phyloP scores from a whole-genome alignment of 1,284 basidiomycete species.

The Microbotryum scabiosae region DNA sequence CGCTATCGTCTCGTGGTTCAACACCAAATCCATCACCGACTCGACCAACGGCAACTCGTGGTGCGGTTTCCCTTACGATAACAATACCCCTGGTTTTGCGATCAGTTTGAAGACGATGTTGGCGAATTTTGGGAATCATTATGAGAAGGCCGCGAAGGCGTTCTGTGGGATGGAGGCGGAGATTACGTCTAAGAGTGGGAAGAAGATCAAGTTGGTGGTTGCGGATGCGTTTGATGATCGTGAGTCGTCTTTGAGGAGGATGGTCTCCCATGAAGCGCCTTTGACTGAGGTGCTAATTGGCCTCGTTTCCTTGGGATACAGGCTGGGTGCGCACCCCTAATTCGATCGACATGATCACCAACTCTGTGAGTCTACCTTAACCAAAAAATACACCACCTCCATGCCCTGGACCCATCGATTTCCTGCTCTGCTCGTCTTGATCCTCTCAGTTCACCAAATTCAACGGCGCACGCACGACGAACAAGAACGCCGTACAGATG shows the following conservation, averaged over 20 bases:
- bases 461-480: too few relatives aligned
- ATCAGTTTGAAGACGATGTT: slow-evolving; percentile 8
- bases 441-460: too few relatives aligned
- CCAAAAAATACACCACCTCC: too few relatives aligned
- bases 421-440: too few relatives aligned
- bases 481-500: too few relatives aligned
- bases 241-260: background rate
- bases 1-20: slow-evolving; percentile 24
- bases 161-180: slow-evolving; percentile 24
- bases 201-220: slow-evolving; percentile 3
- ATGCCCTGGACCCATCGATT: too few relatives aligned
- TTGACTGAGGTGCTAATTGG: background rate
- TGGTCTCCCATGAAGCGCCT: background rate
- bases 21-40: slow-evolving; percentile 15
- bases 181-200: slow-evolving; percentile 12
- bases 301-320: background rate
- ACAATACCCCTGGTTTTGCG: slow-evolving; percentile 5
- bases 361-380: too few relatives aligned
- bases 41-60: slow-evolving; percentile 18
- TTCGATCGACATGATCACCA: slow-evolving; percentile 3
- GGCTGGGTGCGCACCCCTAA: slow-evolving; percentile 8
- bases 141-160: slow-evolving; percentile 9
- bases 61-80: background rate
- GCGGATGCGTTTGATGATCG: slow-evolving; percentile 15
- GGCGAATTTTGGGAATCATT: slow-evolving; percentile 13